Evolutionary conservation across 345 rosid species (phyloP), one percentile per base, ranked within the genome.

Genomic region (Dipteronia dyeriana): DNA sequence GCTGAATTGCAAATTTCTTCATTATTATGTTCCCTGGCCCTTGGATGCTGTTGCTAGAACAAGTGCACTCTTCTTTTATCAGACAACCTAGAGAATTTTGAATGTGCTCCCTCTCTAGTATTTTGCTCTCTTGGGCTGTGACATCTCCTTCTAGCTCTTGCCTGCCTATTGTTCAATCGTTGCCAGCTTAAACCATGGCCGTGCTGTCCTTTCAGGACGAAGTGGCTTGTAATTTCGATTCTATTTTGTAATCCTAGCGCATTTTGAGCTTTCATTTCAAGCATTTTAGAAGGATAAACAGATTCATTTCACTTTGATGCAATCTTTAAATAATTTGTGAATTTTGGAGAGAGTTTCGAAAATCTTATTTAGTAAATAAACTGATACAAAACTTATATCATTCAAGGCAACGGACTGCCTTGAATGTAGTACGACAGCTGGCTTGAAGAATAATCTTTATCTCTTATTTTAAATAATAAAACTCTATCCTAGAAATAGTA

Each of bases 231-330:
- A 67, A 75, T 47, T 20, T 66, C 38, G 43, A 62, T 70, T 59
- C 26, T 68, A 25, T 25, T 7, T 63, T 17, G 34, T 57, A 49
- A 22, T 11, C 2, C 39, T n/a, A 51, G 9, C 69, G 26, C 56
- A 11, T 19, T 78, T 39, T 76, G 75, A 51, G 9, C 17, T 54
- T 51, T 47, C 70, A 11, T 64, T 41, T 70, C 64, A 34, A 65
- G 19, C 75, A 31, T 47, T 47, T 54, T 68, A 45, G 65, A 61
- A 64, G 68, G 60, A 3, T 41, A 26, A 56, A 61, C 22, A 41
- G 41, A 26, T n/a, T 63, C 23, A 74, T 45, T 74, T 39, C 10
- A 4, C 41, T 67, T 41, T 63, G 77, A 45, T 62, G 70, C n/a
- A 31, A 49, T 47, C 5, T 12, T 63, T 47, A 29, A 47, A 38